phyloP scores from a whole-genome alignment of 139 green algal species.

The Mychonastes homosphaera region DNA sequence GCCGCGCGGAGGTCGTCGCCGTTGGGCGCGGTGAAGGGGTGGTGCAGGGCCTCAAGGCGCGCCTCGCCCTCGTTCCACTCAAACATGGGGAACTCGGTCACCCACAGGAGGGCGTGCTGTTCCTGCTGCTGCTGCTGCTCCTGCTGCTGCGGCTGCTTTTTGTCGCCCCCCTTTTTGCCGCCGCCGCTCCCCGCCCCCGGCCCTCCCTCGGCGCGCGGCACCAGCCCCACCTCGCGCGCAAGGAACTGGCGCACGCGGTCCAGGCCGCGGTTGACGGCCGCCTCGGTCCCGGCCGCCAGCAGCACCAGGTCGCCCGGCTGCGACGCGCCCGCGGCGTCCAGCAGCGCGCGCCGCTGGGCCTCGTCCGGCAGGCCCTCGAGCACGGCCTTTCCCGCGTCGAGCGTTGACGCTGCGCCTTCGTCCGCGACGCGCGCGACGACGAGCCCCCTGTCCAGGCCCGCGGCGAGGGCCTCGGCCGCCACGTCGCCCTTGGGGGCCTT shows the following conservation, averaged over 20 bases:
- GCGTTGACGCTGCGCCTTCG: not conserved
- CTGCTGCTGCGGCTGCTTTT: not conserved
- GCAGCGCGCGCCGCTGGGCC: not conserved
- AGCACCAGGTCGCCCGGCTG: conserved; percentile 85
- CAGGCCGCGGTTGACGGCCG: conserved; percentile 61
- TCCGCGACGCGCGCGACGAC: not conserved
- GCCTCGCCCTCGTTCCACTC: conserved; percentile 82
- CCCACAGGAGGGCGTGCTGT: conserved; percentile 77
- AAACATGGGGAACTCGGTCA: conserved; percentile 97
- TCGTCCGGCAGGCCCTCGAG: not conserved
- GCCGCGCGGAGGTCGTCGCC: conserved; percentile 42
- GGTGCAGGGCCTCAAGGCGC: conserved; percentile 74
- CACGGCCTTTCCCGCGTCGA: not conserved
- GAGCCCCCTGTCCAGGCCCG: conserved; percentile 21
- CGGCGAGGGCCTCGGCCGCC: conserved; percentile 50
- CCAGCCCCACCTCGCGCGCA: conserved; percentile 51
- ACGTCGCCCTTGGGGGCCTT: conserved; percentile 78
- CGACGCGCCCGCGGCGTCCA: not conserved
- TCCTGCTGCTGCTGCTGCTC: conserved; percentile 18
- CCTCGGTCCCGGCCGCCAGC: conserved; percentile 58
- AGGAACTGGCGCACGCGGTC: conserved; percentile 79
- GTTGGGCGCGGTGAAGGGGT: conserved; percentile 94
- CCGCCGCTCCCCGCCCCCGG: no score
- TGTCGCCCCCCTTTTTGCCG: not conserved
- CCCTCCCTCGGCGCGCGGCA: conserved; percentile 24